Conservation (phyloP, 1,284 basidiomycete genomes). For the Xanthoconium separans region DNA sequence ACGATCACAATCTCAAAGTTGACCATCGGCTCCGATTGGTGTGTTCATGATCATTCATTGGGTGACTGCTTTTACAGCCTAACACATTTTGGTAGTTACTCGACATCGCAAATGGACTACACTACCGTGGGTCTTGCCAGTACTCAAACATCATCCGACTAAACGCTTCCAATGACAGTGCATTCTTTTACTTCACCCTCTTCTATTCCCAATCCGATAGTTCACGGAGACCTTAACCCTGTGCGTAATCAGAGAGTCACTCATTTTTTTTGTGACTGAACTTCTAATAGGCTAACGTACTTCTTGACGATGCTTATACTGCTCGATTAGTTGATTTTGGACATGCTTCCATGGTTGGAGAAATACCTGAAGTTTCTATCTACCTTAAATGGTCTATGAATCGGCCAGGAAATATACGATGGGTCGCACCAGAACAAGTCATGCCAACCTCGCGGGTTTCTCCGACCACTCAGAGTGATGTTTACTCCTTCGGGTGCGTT, state of each 20-base stretch:
- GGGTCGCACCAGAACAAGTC: conserved; percentile 6
- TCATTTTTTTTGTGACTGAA: neutral
- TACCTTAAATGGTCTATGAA: neutral
- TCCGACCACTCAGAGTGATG: conserved; percentile 5
- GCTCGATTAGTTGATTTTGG: conserved; percentile 1
- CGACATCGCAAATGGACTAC: conserved; percentile 1
- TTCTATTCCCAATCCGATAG: neutral
- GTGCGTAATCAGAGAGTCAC: neutral
- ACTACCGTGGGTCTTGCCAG: neutral
- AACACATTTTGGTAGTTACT: neutral
- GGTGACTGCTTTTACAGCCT: too few relatives aligned
- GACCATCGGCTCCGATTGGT: conserved; percentile 5
- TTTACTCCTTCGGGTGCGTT: conserved; percentile 10
- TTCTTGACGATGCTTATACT: conserved; percentile 2
- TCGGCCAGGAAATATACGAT: neutral
- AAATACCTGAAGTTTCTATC: neutral
- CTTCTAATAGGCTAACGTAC: neutral
- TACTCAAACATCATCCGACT: neutral
- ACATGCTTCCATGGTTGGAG: neutral
- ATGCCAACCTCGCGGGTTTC: neutral
- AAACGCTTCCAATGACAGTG: neutral
- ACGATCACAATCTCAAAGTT: neutral
- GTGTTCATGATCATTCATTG: neutral
- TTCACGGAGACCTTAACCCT: conserved; percentile 6
- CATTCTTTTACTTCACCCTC: neutral